Percentiles rank a stretch among this genome's conserved stretches.
Conservation (phyloP, 2,329 filamentous ascomycete species). For the Tothia fuscella region DNA sequence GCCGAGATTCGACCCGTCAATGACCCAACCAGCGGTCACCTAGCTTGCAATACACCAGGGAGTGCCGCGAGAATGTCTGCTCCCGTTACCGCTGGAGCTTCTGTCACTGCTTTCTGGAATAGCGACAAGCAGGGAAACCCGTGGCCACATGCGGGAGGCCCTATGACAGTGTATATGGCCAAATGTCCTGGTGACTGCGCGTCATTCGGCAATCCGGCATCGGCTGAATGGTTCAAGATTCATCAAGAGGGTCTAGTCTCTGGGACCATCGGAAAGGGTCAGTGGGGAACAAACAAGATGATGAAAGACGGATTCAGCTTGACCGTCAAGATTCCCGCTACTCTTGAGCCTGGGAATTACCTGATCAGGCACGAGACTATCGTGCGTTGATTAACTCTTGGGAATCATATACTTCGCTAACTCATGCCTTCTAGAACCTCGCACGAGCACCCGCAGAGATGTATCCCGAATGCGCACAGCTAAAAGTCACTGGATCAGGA, state of each 20-base stretch:
- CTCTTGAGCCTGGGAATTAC: conserved; percentile 20
- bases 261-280: conserved; percentile 5
- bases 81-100: not conserved
- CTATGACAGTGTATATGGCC: conserved; percentile 7
- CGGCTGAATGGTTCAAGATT: conserved; percentile 10
- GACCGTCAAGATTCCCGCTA: conserved; percentile 21
- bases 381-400: not conserved
- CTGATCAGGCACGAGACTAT: conserved; percentile 13
- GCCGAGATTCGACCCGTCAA: conserved; percentile 6
- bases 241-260: conserved; percentile 3
- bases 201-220: not conserved
- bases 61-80: not conserved
- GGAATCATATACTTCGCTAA: conserved; percentile 16
- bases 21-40: not conserved
- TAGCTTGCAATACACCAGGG: conserved; percentile 9
- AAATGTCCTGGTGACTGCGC: conserved; percentile 8
- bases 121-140: not conserved
- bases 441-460: conserved; percentile 28
- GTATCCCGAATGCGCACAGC: conserved; percentile 41
- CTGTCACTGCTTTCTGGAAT: conserved; percentile 8
- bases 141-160: conserved; percentile 9
- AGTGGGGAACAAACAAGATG: conserved; percentile 26
- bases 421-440: conserved; percentile 1
- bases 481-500: conserved; percentile 35
- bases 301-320: conserved; percentile 24